Conservation (phyloP, 2,329 filamentous ascomycete species). For the Aschersonia sp. region DNA sequence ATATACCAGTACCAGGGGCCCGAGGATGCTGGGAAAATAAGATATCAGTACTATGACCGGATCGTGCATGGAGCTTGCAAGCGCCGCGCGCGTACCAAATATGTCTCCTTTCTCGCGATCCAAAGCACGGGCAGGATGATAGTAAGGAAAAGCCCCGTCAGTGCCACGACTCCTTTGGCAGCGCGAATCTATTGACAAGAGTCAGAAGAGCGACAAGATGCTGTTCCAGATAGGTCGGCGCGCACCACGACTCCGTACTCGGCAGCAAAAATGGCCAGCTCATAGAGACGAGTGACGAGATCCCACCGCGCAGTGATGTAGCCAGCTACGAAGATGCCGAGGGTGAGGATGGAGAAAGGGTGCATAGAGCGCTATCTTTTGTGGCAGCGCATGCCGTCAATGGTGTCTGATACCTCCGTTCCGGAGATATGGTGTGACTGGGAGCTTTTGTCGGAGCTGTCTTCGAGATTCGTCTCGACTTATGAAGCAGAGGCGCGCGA, state of each 20-base stretch:
- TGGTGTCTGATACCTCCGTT: conserved; percentile 1
- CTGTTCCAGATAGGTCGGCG: background rate
- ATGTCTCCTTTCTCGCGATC: conserved; percentile 66
- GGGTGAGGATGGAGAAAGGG: conserved; percentile 89
- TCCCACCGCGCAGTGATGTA: conserved; percentile 99
- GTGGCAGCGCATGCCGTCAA: conserved; percentile 27
- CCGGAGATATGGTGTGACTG: background rate
- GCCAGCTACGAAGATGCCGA: conserved; percentile 97
- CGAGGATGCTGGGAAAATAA: conserved; percentile 56
- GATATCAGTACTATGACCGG: too few species aligned
- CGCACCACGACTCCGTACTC: conserved; percentile 90
- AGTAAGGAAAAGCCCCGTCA: conserved; percentile 74
- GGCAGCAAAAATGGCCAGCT: conserved; percentile 94
- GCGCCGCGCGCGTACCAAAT: conserved; percentile 45
- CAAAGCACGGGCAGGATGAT: conserved; percentile 74
- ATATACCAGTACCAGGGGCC: conserved; percentile 64
- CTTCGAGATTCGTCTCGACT: background rate
- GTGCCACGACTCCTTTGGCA: conserved; percentile 67
- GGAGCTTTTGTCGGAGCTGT: background rate
- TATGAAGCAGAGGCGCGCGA: background rate
- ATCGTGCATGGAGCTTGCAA: too few species aligned
- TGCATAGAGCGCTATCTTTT: conserved; percentile 59
- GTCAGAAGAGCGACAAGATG: background rate
- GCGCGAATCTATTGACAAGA: conserved; percentile 51
- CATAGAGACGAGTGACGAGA: conserved; percentile 90